Evolutionary conservation across 805 yeast genomes (phyloP).

Genomic region (Ogataea thermomethanolica): DNA sequence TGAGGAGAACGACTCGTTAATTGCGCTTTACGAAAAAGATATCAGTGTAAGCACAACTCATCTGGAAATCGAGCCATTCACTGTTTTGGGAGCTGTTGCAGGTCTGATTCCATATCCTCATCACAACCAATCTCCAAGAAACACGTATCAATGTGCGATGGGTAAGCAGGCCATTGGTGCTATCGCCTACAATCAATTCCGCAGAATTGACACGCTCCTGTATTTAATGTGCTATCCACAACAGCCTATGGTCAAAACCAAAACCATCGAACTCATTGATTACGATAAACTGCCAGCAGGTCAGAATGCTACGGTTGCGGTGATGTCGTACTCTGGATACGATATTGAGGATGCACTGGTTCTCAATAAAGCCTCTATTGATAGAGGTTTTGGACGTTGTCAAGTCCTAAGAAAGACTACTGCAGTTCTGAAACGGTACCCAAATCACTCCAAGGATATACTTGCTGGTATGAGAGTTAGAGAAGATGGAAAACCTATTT

Average conservation of each 20-base stretch:
- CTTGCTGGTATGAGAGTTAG: slow-evolving; percentile 89
- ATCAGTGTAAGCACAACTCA: slow-evolving; percentile 67
- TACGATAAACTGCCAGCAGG: slow-evolving; percentile 98
- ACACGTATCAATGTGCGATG: slow-evolving; percentile 93
- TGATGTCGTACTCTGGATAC: slow-evolving; percentile 97
- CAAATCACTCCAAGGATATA: slow-evolving; percentile 89
- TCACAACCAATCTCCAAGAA: slow-evolving; percentile 89
- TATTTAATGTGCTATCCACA: slow-evolving; percentile 98
- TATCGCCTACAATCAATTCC: slow-evolving; percentile 93
- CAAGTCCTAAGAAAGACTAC: slow-evolving; percentile 93
- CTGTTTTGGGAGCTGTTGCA: slow-evolving; percentile 89
- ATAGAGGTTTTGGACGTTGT: slow-evolving; percentile 97
- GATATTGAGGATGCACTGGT: slow-evolving; percentile 99
- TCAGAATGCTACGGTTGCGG: slow-evolving; percentile 98
- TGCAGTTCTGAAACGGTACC: slow-evolving; percentile 82
- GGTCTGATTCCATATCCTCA: slow-evolving; percentile 91
- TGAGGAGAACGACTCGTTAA: slow-evolving; percentile 91
- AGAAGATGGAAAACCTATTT: slow-evolving; percentile 74
- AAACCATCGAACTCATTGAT: slow-evolving; percentile 91
- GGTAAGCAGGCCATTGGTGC: slow-evolving; percentile 99
- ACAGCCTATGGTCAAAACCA: slow-evolving; percentile 98
- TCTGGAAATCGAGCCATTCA: slow-evolving; percentile 92
- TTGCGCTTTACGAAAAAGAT: slow-evolving; percentile 81
- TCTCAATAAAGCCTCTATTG: slow-evolving; percentile 86
- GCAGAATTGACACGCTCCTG: slow-evolving; percentile 89